A percentile compares a stretch with the other conserved stretches of the same genome.
Evolutionary conservation across 257 asterid genomes (phyloP).

Genomic region (Ehretia macrophylla): DNA sequence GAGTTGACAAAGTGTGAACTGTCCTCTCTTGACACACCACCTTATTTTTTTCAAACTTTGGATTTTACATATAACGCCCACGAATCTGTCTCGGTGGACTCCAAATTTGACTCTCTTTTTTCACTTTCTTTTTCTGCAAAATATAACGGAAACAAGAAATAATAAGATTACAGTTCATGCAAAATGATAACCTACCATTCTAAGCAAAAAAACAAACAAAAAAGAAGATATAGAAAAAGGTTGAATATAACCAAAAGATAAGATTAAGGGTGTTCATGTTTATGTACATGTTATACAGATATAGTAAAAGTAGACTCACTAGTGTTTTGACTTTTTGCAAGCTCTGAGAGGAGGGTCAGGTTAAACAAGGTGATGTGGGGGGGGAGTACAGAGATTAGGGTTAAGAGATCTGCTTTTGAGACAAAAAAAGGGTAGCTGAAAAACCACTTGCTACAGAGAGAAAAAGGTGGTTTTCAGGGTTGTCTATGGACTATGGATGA

Average conservation of each 20-base stretch:
- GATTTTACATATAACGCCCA: slow-evolving; percentile 20
- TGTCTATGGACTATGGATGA: background rate
- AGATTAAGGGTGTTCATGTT: background rate
- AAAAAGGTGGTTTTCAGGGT: slow-evolving; percentile 16
- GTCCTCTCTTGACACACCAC: slow-evolving; percentile 26
- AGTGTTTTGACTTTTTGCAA: background rate
- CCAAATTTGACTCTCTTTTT: slow-evolving; percentile 5
- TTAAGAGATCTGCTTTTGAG: slow-evolving; percentile 37
- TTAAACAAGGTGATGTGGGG: background rate
- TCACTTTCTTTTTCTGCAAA: slow-evolving; percentile 13
- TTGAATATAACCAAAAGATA: no score
- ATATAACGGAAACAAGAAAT: background rate
- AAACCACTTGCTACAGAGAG: background rate
- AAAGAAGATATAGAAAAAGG: background rate
- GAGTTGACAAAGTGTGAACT: slow-evolving; percentile 5
- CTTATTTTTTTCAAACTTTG: slow-evolving; percentile 9
- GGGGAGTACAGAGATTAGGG: no score
- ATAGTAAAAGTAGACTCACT: no score
- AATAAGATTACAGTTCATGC: slow-evolving; percentile 5
- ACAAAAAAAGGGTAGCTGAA: background rate
- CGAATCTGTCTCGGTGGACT: slow-evolving; percentile 26
- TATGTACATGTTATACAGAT: background rate
- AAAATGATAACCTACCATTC: background rate
- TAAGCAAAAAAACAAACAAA: background rate
- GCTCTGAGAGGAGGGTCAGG: background rate